phyloP scores from a whole-genome alignment of 208 protist species.

The Acanthamoeba quina region DNA sequence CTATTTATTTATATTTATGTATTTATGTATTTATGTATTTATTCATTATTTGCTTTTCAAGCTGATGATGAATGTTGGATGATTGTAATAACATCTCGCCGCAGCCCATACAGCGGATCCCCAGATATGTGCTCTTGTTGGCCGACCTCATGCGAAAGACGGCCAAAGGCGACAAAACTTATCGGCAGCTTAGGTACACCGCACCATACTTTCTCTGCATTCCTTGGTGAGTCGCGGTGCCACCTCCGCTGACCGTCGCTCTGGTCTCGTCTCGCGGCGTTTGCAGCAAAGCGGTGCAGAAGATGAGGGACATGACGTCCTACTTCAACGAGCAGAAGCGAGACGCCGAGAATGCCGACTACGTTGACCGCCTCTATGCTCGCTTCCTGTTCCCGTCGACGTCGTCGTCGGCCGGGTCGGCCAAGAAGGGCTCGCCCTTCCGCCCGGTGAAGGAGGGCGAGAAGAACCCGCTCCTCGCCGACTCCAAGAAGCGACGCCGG shows the following conservation, averaged over 20 bases:
- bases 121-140: constrained; percentile 30
- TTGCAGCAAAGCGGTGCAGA: constrained; percentile 49
- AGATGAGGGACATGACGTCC: constrained; percentile 46
- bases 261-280: neutral
- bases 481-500: constrained; percentile 39
- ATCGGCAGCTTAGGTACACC: neutral
- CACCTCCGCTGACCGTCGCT: neutral
- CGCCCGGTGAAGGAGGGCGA: constrained; percentile 23
- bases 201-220: neutral
- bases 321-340: constrained; percentile 71
- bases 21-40: neutral
- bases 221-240: neutral
- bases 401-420: neutral
- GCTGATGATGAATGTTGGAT: neutral
- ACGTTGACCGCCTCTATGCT: constrained; percentile 20
- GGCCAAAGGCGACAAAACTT: neutral
- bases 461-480: constrained; percentile 32
- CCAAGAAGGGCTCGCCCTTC: constrained; percentile 48
- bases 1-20: too few relatives aligned
- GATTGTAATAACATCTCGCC: neutral
- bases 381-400: constrained; percentile 41
- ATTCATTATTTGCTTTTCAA: neutral
- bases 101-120: constrained; percentile 44
- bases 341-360: constrained; percentile 58
- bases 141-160: constrained; percentile 64